These are phyloP conservation scores for Wakefieldia striispora DNA, from an alignment of 768 basidiomycete genomes.

Conservation along the genomic window DNA sequence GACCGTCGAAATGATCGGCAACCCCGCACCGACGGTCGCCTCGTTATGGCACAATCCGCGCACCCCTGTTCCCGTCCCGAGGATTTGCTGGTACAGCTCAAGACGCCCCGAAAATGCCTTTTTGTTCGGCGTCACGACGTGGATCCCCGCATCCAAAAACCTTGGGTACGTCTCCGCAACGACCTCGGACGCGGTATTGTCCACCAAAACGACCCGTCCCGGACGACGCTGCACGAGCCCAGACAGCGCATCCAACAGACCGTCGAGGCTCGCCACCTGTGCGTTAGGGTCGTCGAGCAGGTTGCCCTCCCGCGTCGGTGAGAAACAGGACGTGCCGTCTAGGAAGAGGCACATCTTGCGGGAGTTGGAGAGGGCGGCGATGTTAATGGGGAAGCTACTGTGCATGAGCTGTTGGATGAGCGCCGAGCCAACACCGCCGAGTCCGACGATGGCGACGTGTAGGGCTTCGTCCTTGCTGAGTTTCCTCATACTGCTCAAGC, in stretches of 20 bases:
- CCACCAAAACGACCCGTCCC: conserved; percentile 70
- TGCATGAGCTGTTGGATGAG: conserved; percentile 75
- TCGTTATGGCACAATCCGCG: conserved; percentile 75
- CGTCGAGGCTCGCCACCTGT: conserved; percentile 37
- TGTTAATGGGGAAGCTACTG: conserved; percentile 57
- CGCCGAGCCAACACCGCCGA: conserved; percentile 90
- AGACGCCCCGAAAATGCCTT: conserved; percentile 85
- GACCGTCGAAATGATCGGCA: conserved; percentile 89
- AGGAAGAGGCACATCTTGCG: conserved; percentile 55
- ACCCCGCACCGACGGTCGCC: conserved; percentile 91
- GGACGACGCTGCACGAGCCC: conserved; percentile 41
- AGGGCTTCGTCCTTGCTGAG: conserved; percentile 30
- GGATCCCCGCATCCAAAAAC: conserved; percentile 75
- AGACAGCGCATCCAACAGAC: conserved; percentile 42
- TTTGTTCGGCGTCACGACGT: conserved; percentile 96
- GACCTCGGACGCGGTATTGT: conserved; percentile 86
- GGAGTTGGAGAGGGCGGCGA: conserved; percentile 71
- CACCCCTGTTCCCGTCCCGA: conserved; percentile 42
- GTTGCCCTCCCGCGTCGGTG: conserved; percentile 43
- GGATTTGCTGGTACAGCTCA: conserved; percentile 64
- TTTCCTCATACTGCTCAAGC: conserved; percentile 12
- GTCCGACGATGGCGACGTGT: conserved; percentile 78
- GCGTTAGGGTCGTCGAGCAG: conserved; percentile 44
- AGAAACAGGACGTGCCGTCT: conserved; percentile 39
- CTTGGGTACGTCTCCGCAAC: conserved; percentile 81